A percentile compares a stretch with the other conserved stretches of the same genome.
These are phyloP conservation scores for Takashimella tepidaria DNA, from an alignment of 1,284 basidiomycete genomes.

Conservation along the genomic window DNA sequence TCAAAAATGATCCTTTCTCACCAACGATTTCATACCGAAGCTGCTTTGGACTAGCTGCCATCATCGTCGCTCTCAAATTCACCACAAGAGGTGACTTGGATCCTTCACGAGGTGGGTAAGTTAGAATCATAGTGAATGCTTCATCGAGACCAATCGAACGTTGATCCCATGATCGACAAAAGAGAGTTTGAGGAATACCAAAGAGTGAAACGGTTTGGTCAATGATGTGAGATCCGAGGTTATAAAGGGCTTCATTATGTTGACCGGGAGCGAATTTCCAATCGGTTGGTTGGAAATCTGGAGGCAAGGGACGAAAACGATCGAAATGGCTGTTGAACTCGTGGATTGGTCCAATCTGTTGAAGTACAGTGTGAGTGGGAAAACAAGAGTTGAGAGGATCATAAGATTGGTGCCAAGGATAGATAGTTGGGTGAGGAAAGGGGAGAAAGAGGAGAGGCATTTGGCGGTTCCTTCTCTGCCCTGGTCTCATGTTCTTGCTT, in stretches of 20 bases:
- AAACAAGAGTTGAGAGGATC: too few relatives aligned
- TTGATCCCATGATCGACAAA: slow-evolving; percentile 37
- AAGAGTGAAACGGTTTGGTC: slow-evolving; percentile 75
- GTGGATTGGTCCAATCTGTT: slow-evolving; percentile 35
- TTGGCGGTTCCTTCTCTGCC: too few relatives aligned
- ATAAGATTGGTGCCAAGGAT: too few relatives aligned
- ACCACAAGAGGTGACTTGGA: slow-evolving; percentile 57
- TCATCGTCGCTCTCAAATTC: slow-evolving; percentile 62
- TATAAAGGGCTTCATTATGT: slow-evolving; percentile 48
- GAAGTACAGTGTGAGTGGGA: too few relatives aligned
- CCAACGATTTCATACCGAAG: slow-evolving; percentile 59
- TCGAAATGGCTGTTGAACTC: slow-evolving; percentile 56
- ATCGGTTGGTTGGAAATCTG: slow-evolving; percentile 51
- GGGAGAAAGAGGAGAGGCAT: too few relatives aligned
- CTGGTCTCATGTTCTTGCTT: too few relatives aligned
- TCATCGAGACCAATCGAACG: slow-evolving; percentile 43
- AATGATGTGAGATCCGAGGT: slow-evolving; percentile 55
- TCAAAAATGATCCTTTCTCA: slow-evolving; percentile 64
- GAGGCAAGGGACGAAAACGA: slow-evolving; percentile 60
- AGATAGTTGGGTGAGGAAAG: too few relatives aligned
- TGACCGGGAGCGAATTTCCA: slow-evolving; percentile 50
- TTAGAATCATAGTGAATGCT: slow-evolving; percentile 59
- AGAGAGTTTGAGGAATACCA: slow-evolving; percentile 62
- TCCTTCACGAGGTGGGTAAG: slow-evolving; percentile 54
- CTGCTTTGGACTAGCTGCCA: slow-evolving; percentile 60